phyloP scores from a whole-genome alignment of 345 rosid genomes.

The Brassica nigra region DNA sequence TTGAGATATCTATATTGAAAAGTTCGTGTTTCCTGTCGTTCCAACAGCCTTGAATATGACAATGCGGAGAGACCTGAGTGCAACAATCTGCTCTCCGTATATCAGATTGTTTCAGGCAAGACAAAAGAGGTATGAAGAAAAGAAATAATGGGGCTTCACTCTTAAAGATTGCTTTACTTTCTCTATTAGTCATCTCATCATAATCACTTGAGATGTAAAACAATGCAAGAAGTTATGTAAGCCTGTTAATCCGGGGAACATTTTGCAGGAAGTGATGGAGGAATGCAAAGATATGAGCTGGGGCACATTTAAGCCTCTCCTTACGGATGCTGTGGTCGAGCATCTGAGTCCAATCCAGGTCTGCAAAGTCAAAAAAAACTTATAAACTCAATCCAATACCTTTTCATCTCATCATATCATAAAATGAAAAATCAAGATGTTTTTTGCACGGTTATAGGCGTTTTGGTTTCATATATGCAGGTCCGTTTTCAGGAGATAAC shows the following conservation, averaged over 20 bases:
- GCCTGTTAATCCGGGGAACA: not conserved
- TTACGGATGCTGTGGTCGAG: constrained; percentile 74
- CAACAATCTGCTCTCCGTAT: constrained; percentile 83
- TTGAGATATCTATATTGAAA: not conserved
- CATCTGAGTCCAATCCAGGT: constrained; percentile 95
- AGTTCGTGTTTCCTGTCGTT: constrained; percentile 5
- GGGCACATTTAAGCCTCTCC: constrained; percentile 74
- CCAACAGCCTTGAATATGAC: constrained; percentile 77
- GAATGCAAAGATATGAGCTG: constrained; percentile 85
- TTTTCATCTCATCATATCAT: not conserved
- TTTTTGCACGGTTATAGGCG: not conserved
- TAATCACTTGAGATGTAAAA: not conserved
- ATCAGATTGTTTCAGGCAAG: constrained; percentile 81
- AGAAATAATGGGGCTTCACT: not conserved
- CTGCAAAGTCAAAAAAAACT: not conserved
- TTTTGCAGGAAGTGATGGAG: constrained; percentile 64
- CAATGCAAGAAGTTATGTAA: not conserved
- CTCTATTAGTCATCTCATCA: not conserved
- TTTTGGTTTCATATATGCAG: constrained; percentile 40
- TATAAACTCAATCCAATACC: not conserved
- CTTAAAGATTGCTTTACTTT: not conserved
- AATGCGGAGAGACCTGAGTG: constrained; percentile 95
- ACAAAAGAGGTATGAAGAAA: constrained; percentile 65
- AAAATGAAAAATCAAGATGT: not conserved
- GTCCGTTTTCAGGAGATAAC: constrained; percentile 63